These are phyloP conservation scores for Monosporascus sp. DNA, from an alignment of 2,329 filamentous ascomycete genomes.

Conservation along the genomic window DNA sequence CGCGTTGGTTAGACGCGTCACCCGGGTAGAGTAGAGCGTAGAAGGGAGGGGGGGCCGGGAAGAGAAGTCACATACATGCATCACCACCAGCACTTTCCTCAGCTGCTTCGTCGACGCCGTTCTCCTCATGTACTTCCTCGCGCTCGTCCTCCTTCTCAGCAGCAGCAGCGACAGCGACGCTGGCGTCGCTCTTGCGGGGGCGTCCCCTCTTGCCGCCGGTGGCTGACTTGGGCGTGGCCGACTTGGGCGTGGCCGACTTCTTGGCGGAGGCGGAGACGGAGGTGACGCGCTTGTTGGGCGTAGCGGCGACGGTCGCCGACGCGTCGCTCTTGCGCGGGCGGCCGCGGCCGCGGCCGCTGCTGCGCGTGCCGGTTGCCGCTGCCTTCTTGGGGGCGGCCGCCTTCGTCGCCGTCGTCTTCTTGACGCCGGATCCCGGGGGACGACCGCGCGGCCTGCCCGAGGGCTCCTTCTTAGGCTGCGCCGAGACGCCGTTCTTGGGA, in stretches of 20 bases:
- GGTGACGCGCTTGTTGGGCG: constrained; percentile 19
- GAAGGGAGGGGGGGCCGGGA: background rate
- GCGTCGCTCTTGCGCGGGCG: constrained; percentile 22
- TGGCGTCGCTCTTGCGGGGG: constrained; percentile 20
- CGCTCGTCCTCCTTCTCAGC: background rate
- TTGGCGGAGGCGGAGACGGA: constrained; percentile 10
- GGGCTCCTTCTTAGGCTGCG: constrained; percentile 29
- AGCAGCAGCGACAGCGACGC: background rate
- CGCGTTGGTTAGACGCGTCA: too few relatives aligned
- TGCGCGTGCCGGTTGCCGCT: constrained; percentile 23
- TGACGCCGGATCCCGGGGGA: constrained; percentile 35
- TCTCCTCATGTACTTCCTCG: constrained; percentile 5
- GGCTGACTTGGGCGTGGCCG: constrained; percentile 11
- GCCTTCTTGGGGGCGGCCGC: constrained; percentile 24
- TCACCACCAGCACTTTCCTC: constrained; percentile 9
- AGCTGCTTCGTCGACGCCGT: constrained; percentile 12
- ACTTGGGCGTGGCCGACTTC: constrained; percentile 6
- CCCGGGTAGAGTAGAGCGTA: too few relatives aligned
- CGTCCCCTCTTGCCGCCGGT: constrained; percentile 17
- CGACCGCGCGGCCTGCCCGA: constrained; percentile 44
- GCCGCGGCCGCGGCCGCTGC: constrained; percentile 14
- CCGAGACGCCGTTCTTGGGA: constrained; percentile 32
- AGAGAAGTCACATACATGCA: background rate
- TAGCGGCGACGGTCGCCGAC: constrained; percentile 7
- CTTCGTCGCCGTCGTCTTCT: constrained; percentile 1